Percentiles rank a stretch among this genome's conserved stretches.
Conservation (phyloP, 2,329 filamentous ascomycete species). For the Thermomyces lanuginosus region DNA sequence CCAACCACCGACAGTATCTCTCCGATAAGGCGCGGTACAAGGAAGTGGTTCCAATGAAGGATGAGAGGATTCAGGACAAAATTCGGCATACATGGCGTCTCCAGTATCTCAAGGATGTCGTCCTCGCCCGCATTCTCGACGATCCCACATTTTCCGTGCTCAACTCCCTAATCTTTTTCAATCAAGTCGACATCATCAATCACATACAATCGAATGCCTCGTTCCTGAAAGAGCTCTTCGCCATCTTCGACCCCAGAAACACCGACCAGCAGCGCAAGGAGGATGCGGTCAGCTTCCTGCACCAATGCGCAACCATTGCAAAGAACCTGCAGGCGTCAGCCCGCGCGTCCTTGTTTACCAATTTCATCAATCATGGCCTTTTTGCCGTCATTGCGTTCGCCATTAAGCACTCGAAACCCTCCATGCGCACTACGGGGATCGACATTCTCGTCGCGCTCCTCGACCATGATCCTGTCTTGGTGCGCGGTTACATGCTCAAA, state of each 20-base stretch:
- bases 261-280: constrained; percentile 60
- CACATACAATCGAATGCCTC: constrained; percentile 68
- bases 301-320: constrained; percentile 84
- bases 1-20: constrained; percentile 88
- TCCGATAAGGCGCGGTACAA: constrained; percentile 81
- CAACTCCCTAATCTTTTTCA: constrained; percentile 96
- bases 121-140: constrained; percentile 85
- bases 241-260: constrained; percentile 56
- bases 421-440: constrained; percentile 77
- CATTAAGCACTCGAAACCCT: constrained; percentile 65
- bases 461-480: constrained; percentile 88
- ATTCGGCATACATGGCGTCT: constrained; percentile 93
- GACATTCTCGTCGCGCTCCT: constrained; percentile 89
- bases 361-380: constrained; percentile 75
- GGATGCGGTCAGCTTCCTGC: constrained; percentile 87
- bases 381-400: constrained; percentile 85
- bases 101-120: constrained; percentile 96
- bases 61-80: constrained; percentile 64
- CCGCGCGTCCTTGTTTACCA: constrained; percentile 68
- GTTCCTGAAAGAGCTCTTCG: constrained; percentile 75
- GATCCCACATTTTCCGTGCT: constrained; percentile 95
- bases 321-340: constrained; percentile 82
- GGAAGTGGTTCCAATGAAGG: constrained; percentile 85
- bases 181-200: constrained; percentile 94
- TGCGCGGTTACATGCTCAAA: constrained; percentile 81